Percentiles rank a stretch among this genome's conserved stretches.
These are phyloP conservation scores for Quercus phellos DNA, from an alignment of 331 rosid genomes.

Conservation along the genomic window DNA sequence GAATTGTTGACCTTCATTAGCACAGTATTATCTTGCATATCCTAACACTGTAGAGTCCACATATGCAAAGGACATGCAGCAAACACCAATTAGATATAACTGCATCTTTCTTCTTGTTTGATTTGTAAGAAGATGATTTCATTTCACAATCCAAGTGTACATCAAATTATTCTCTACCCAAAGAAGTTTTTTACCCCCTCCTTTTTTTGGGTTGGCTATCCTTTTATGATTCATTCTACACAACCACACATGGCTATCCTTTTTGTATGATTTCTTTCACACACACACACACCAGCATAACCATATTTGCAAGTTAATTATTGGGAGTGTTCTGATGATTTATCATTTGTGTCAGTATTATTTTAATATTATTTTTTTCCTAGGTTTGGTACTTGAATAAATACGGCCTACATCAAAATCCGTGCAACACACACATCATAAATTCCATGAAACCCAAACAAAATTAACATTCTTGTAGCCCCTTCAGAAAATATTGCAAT, in stretches of 20 bases:
- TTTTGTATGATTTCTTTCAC: too few relatives aligned
- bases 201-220: not conserved
- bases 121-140: not conserved
- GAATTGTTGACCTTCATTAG: not conserved
- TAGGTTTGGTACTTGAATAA: not conserved
- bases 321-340: too few relatives aligned
- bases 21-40: too few relatives aligned
- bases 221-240: too few relatives aligned
- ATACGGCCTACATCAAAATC: conserved; percentile 28
- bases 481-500: not conserved
- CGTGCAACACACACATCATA: conserved; percentile 23
- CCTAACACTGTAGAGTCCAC: too few relatives aligned
- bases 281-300: too few relatives aligned
- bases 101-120: not conserved
- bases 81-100: not conserved
- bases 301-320: not conserved
- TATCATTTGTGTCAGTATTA: too few relatives aligned
- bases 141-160: not conserved
- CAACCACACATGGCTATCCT: too few relatives aligned
- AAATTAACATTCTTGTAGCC: not conserved
- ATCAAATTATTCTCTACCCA: not conserved
- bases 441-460: conserved; percentile 7
- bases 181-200: not conserved
- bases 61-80: not conserved
- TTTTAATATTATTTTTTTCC: too few relatives aligned